Conservation (phyloP, 192 early-diverging fungal species). For the Chytriomyces sp. region DNA sequence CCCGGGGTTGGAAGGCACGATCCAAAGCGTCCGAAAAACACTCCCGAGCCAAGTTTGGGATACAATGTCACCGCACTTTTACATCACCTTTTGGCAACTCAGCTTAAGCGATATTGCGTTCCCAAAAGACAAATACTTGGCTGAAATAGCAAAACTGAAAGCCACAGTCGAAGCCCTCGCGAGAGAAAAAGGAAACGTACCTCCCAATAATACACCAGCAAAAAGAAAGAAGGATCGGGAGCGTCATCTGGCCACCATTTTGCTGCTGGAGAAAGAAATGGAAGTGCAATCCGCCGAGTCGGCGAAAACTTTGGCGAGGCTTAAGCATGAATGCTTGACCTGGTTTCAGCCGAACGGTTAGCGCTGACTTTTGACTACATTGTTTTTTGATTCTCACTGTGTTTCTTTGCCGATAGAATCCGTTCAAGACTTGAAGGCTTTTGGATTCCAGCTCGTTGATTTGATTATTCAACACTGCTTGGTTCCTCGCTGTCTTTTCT, state of each 20-base stretch:
- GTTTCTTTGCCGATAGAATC: neutral
- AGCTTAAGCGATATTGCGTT: conserved; percentile 74
- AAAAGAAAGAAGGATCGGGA: conserved; percentile 47
- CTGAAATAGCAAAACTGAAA: conserved; percentile 60
- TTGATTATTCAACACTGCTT: conserved; percentile 75
- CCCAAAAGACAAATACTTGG: conserved; percentile 65
- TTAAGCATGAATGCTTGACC: conserved; percentile 36
- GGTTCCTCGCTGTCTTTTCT: conserved; percentile 68
- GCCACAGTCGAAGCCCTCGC: conserved; percentile 36
- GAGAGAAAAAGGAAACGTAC: conserved; percentile 20
- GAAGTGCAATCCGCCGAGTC: conserved; percentile 45
- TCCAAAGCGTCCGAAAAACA: conserved; percentile 26
- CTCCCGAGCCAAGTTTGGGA: conserved; percentile 47
- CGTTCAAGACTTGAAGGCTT: conserved; percentile 37
- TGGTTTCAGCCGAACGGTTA: conserved; percentile 44
- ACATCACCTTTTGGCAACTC: conserved; percentile 80
- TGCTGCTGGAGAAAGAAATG: conserved; percentile 47
- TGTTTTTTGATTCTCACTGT: neutral
- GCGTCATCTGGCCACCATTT: conserved; percentile 16
- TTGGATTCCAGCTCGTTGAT: conserved; percentile 38
- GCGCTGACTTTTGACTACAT: neutral
- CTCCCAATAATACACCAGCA: neutral
- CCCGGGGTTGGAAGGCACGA: conserved; percentile 36
- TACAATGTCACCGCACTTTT: conserved; percentile 66
- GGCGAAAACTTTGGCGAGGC: conserved; percentile 37